Evolutionary conservation across 2,329 filamentous ascomycete species (phyloP).

Genomic region (Cladophialophora immunda): DNA sequence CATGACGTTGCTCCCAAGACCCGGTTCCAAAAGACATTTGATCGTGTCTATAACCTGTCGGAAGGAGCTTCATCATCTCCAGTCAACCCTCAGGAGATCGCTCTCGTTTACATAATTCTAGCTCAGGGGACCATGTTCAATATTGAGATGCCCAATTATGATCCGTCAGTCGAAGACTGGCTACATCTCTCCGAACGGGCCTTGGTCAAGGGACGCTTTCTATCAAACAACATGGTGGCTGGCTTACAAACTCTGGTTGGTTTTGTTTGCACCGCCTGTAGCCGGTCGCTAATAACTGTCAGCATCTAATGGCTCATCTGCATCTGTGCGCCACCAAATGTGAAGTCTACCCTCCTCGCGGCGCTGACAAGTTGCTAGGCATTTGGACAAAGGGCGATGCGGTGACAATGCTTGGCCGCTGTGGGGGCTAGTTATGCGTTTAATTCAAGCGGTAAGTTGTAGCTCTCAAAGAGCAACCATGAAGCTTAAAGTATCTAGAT

Average conservation of each 20-base stretch:
- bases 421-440: constrained; percentile 29
- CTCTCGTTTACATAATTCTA: constrained; percentile 26
- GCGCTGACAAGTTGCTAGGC: background rate
- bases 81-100: constrained; percentile 23
- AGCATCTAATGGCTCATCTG: constrained; percentile 25
- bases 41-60: constrained; percentile 20
- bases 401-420: constrained; percentile 27
- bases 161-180: constrained; percentile 26
- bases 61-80: constrained; percentile 6
- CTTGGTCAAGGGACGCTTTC: constrained; percentile 26
- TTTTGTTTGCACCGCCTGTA: background rate
- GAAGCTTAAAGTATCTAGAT: constrained; percentile 4
- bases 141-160: constrained; percentile 27
- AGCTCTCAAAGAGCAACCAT: background rate
- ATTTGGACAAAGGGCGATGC: constrained; percentile 23
- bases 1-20: constrained; percentile 26
- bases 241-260: constrained; percentile 24
- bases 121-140: constrained; percentile 29
- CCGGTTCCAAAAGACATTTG: constrained; percentile 24
- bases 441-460: constrained; percentile 21
- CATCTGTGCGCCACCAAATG: constrained; percentile 12
- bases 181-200: constrained; percentile 24
- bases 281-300: background rate
- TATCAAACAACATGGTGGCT: constrained; percentile 27
- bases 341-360: background rate